phyloP scores from a whole-genome alignment of 331 rosid species.

The Saraca asoca region DNA sequence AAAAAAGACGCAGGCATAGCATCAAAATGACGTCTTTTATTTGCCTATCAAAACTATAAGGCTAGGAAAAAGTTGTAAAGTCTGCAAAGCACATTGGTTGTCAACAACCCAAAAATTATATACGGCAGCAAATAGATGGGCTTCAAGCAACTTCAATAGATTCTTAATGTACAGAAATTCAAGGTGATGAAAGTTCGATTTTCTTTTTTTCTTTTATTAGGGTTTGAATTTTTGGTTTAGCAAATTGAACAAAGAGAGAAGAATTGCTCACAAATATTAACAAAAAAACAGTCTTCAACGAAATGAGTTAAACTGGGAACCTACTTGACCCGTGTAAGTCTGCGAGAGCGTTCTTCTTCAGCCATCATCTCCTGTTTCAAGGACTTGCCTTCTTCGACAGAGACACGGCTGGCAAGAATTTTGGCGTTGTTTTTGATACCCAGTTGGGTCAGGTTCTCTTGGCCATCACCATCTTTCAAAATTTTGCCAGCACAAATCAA shows the following conservation, averaged over 20 bases:
- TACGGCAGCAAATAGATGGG: neutral
- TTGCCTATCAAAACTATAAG: slow-evolving; percentile 4
- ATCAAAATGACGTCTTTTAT: slow-evolving; percentile 12
- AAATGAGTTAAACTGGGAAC: neutral
- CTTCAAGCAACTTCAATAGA: neutral
- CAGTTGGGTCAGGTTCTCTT: slow-evolving; percentile 54
- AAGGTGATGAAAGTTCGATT: neutral
- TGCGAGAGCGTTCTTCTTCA: slow-evolving; percentile 65
- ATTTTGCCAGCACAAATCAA: slow-evolving; percentile 78
- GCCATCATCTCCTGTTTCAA: slow-evolving; percentile 61
- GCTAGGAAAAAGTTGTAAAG: neutral
- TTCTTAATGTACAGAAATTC: neutral
- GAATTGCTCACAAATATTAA: neutral
- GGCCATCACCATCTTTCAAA: slow-evolving; percentile 61
- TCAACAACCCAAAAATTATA: neutral
- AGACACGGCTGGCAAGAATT: slow-evolving; percentile 57
- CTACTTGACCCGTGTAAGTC: slow-evolving; percentile 77
- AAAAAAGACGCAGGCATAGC: neutral
- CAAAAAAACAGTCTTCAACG: neutral
- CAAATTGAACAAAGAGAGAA: neutral
- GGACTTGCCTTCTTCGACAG: slow-evolving; percentile 51
- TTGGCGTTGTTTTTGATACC: slow-evolving; percentile 73
- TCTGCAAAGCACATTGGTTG: neutral
- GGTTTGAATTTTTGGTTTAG: neutral
- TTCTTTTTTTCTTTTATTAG: too few relatives aligned